Evolutionary conservation across 768 basidiomycete genomes (phyloP).

Genomic region (Termitomyces sp.): DNA sequence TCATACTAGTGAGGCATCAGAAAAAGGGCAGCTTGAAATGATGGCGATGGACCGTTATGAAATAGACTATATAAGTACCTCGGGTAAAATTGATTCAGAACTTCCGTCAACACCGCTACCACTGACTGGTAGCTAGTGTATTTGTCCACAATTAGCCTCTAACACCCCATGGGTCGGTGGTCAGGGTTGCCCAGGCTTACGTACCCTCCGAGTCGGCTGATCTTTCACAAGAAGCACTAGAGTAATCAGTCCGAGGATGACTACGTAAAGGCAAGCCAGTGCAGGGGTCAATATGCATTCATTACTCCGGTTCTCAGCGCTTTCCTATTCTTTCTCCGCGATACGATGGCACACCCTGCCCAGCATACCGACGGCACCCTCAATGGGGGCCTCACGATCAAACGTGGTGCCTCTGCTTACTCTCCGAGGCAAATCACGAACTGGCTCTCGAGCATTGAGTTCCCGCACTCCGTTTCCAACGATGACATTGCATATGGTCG

Average conservation of each 20-base stretch:
- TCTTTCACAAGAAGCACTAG: background rate
- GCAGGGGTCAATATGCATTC: background rate
- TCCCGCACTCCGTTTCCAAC: constrained; percentile 5
- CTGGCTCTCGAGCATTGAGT: constrained; percentile 8
- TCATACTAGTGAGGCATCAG: no score
- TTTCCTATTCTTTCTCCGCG: background rate
- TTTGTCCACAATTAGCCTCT: no score
- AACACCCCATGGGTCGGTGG: no score
- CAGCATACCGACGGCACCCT: constrained; percentile 1
- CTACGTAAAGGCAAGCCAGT: background rate
- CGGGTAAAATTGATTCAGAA: no score
- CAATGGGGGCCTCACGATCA: constrained; percentile 1
- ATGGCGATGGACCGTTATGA: background rate
- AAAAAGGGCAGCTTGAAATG: background rate
- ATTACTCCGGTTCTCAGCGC: no score
- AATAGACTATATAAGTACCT: background rate
- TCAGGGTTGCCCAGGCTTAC: no score
- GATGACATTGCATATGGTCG: constrained; percentile 8
- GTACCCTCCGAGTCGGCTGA: no score
- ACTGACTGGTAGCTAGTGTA: no score
- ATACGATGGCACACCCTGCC: background rate
- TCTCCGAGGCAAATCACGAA: background rate
- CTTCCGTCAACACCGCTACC: no score
- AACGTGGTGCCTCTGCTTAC: constrained; percentile 1
- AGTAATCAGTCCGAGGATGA: background rate